Conservation (phyloP, 129 eudicot genomes). For the Heracleum sosnowskyi region DNA sequence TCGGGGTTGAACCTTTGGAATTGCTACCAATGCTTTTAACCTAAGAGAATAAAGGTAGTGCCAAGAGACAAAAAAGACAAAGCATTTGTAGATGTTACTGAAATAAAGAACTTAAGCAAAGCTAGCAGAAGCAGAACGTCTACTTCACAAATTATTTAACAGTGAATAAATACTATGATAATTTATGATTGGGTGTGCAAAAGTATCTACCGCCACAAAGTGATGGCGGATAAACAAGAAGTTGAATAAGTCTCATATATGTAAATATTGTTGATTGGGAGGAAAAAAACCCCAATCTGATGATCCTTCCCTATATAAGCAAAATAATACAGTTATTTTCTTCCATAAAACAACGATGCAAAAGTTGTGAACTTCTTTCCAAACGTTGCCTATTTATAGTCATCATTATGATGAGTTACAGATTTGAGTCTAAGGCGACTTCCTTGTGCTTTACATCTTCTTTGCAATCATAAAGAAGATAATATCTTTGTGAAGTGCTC, state of each 20-base stretch:
- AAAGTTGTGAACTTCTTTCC: neutral
- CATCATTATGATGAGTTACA: neutral
- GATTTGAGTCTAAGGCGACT: neutral
- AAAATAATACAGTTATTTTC: neutral
- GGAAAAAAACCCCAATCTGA: neutral
- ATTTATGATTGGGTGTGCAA: neutral
- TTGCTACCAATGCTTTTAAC: slow-evolving; percentile 81
- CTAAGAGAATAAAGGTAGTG: slow-evolving; percentile 26
- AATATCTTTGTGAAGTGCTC: too few species aligned
- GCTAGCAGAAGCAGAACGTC: neutral
- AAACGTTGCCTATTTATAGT: neutral
- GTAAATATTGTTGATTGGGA: neutral
- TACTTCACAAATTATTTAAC: neutral
- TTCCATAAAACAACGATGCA: neutral
- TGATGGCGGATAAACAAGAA: neutral
- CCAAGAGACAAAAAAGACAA: slow-evolving; percentile 4
- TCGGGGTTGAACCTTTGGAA: slow-evolving; percentile 94
- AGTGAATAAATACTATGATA: neutral
- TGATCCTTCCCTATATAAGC: neutral
- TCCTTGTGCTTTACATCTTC: neutral
- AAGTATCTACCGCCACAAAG: neutral
- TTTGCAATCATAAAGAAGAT: too few species aligned
- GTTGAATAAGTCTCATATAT: neutral
- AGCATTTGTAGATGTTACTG: neutral
- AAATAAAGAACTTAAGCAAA: neutral